phyloP scores from a whole-genome alignment of 2,329 filamentous ascomycete genomes.

The Kalmusia sp. region DNA sequence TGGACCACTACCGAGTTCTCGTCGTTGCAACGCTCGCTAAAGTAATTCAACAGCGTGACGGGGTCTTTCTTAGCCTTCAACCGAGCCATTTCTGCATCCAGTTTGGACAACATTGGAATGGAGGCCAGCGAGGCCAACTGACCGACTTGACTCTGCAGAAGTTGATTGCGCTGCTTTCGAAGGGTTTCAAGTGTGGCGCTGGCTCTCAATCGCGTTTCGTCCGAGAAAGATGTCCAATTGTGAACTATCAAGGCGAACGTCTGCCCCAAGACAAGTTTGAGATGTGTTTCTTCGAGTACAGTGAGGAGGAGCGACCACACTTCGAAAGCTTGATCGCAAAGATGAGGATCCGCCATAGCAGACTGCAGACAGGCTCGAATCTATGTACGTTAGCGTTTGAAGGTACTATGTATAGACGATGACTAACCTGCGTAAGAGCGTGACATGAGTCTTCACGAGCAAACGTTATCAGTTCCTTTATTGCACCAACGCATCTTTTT shows the following conservation, averaged over 20 bases:
- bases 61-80: constrained; percentile 71
- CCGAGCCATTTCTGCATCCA: constrained; percentile 69
- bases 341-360: constrained; percentile 74
- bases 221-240: constrained; percentile 76
- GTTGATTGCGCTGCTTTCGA: constrained; percentile 65
- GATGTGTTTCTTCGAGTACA: constrained; percentile 74
- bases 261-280: constrained; percentile 81
- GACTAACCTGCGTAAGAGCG: constrained; percentile 80
- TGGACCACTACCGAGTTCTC: constrained; percentile 87
- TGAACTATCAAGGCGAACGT: constrained; percentile 87
- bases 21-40: constrained; percentile 75
- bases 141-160: constrained; percentile 72
- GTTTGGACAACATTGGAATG: constrained; percentile 72
- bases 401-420: neutral
- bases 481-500: constrained; percentile 77
- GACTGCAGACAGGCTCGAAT: constrained; percentile 93
- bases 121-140: constrained; percentile 79
- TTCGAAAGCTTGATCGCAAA: constrained; percentile 80
- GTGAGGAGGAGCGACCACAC: constrained; percentile 84
- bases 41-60: constrained; percentile 72
- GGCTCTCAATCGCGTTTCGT: constrained; percentile 65
- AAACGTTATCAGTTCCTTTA: constrained; percentile 85
- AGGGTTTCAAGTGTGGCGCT: constrained; percentile 70
- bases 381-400: constrained; percentile 52
- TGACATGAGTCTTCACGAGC: constrained; percentile 76